Conservation (phyloP, 1,284 basidiomycete genomes). For the Apiotrichum laibachii region DNA sequence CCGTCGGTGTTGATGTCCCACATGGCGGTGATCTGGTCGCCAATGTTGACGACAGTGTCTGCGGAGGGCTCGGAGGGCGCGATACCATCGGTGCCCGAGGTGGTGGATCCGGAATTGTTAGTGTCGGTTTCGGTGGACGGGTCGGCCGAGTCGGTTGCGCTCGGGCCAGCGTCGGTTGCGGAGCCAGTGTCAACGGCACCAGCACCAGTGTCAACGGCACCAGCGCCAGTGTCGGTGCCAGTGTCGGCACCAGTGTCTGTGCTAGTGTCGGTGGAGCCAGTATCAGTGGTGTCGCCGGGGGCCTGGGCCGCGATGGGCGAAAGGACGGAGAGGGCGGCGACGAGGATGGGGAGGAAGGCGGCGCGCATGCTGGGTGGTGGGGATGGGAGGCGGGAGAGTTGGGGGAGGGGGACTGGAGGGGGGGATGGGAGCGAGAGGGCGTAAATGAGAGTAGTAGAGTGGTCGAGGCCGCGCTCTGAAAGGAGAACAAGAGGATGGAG, state of each 20-base stretch:
- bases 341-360: slow-evolving; percentile 6
- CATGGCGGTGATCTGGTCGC: slow-evolving; percentile 34
- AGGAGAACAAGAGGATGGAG: not conserved
- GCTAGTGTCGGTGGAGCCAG: not conserved
- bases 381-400: not conserved
- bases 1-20: slow-evolving; percentile 32
- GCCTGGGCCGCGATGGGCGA: slow-evolving; percentile 13
- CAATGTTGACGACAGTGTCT: slow-evolving; percentile 42
- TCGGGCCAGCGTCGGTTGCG: slow-evolving; percentile 14
- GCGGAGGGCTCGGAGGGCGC: slow-evolving; percentile 50
- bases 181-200: not conserved
- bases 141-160: slow-evolving; percentile 4
- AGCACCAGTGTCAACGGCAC: not conserved
- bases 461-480: not conserved
- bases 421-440: not conserved
- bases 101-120: not conserved
- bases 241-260: not conserved
- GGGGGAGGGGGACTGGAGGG: not conserved
- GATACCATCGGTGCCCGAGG: slow-evolving; percentile 18
- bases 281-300: not conserved
- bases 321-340: slow-evolving; percentile 9
- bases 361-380: not conserved
- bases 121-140: no score
- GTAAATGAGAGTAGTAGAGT: not conserved
- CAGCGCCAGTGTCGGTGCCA: not conserved